Percentiles rank a stretch among this genome's conserved stretches.
These are phyloP conservation scores for Balansia obtecta DNA, from an alignment of 2,329 filamentous ascomycete genomes.

Conservation along the genomic window DNA sequence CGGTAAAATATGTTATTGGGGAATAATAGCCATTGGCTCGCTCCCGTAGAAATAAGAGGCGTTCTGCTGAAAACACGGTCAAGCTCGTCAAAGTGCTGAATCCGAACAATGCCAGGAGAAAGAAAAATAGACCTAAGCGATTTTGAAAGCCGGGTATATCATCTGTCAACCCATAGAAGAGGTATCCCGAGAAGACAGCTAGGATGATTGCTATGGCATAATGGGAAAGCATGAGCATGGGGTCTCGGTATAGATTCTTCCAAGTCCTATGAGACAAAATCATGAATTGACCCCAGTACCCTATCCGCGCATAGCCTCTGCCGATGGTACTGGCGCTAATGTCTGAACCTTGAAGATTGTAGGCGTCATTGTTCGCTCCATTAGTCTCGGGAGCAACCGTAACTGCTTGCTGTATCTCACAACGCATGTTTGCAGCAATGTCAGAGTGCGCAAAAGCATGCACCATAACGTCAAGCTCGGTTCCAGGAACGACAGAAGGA, in stretches of 20 bases:
- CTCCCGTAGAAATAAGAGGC: conserved; percentile 83
- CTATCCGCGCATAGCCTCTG: conserved; percentile 70
- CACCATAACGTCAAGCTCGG: conserved; percentile 74
- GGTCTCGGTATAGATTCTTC: conserved; percentile 95
- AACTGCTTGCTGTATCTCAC: conserved; percentile 67
- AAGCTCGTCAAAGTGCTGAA: conserved; percentile 93
- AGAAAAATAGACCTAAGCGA: conserved; percentile 92
- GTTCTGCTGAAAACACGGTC: conserved; percentile 84
- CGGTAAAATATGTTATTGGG: conserved; percentile 83
- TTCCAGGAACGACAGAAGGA: conserved; percentile 47
- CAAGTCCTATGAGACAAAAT: conserved; percentile 87
- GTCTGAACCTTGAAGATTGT: conserved; percentile 32
- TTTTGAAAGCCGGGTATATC: conserved; percentile 98
- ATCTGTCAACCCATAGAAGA: conserved; percentile 93
- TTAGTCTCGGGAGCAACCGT: conserved; percentile 54
- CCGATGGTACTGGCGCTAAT: conserved; percentile 48
- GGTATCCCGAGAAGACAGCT: conserved; percentile 83
- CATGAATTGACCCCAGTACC: conserved; percentile 68
- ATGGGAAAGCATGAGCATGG: conserved; percentile 95
- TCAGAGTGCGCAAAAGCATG: conserved; percentile 65
- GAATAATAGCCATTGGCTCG: conserved; percentile 94
- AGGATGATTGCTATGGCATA: conserved; percentile 94
- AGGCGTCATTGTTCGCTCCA: conserved; percentile 43
- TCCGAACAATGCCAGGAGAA: conserved; percentile 86
- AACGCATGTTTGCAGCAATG: conserved; percentile 58